These are phyloP conservation scores for Trapa bicornis DNA, from an alignment of 345 rosid species.

Conservation along the genomic window DNA sequence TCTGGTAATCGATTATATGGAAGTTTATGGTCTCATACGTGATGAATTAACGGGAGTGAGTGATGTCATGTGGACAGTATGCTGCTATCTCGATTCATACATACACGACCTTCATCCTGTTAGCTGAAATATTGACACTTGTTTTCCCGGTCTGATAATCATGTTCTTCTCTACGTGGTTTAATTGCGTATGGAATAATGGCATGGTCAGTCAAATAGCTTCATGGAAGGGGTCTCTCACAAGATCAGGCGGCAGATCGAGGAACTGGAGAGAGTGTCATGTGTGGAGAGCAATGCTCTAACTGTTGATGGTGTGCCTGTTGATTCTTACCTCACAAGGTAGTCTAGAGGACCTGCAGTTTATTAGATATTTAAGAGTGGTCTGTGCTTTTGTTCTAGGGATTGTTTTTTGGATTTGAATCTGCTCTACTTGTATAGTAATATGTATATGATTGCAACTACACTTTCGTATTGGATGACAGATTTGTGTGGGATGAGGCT, in stretches of 20 bases:
- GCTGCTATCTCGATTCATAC: not conserved
- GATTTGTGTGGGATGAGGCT: slow-evolving; percentile 98
- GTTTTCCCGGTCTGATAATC: not conserved
- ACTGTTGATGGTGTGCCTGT: slow-evolving; percentile 94
- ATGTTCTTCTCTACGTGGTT: not conserved
- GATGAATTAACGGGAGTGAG: not conserved
- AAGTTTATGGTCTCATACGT: not conserved
- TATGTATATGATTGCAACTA: not conserved
- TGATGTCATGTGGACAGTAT: not conserved
- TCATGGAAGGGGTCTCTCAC: slow-evolving; percentile 84
- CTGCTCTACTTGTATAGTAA: not conserved
- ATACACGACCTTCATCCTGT: not conserved
- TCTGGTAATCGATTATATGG: not conserved
- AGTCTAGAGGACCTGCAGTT: not conserved
- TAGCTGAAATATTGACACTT: not conserved
- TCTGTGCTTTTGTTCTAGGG: not conserved
- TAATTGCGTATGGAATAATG: not conserved
- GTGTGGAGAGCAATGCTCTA: slow-evolving; percentile 69
- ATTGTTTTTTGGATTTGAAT: not conserved
- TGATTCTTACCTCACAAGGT: slow-evolving; percentile 97
- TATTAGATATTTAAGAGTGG: not conserved
- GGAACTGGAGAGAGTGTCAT: slow-evolving; percentile 82
- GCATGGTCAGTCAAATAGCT: slow-evolving; percentile 65
- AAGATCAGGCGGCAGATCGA: slow-evolving; percentile 98
- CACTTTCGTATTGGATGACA: slow-evolving; percentile 15